These are phyloP conservation scores for Tirmania nivea DNA, from an alignment of 495 filamentous ascomycete species.

Conservation along the genomic window DNA sequence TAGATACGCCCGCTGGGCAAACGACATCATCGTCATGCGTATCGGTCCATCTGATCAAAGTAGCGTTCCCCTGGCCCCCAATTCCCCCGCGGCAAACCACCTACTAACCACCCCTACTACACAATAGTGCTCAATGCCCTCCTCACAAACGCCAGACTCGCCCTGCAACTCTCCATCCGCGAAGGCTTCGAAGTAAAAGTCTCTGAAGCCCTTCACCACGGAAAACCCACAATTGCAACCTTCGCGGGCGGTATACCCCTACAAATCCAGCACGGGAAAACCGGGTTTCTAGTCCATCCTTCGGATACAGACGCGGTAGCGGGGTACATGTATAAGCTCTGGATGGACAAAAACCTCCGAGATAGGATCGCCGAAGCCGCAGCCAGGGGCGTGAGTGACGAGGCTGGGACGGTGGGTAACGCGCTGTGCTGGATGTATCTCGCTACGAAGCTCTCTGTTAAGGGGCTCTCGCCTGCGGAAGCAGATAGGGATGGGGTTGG, in stretches of 20 bases:
- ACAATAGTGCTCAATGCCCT: constrained; percentile 46
- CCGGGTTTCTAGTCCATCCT: constrained; percentile 55
- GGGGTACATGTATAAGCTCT: constrained; percentile 43
- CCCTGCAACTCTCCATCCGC: constrained; percentile 57
- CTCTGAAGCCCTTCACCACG: constrained; percentile 68
- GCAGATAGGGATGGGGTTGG: constrained; percentile 23
- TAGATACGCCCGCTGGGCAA: constrained; percentile 27
- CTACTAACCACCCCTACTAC: not conserved
- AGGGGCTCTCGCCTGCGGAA: constrained; percentile 11
- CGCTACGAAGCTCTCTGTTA: constrained; percentile 34
- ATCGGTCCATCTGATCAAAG: constrained; percentile 54
- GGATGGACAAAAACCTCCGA: constrained; percentile 42
- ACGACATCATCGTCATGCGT: constrained; percentile 52
- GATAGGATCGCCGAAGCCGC: constrained; percentile 48
- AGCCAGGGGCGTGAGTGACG: constrained; percentile 45
- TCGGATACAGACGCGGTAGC: constrained; percentile 56
- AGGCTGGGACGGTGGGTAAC: constrained; percentile 68
- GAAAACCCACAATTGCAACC: constrained; percentile 61
- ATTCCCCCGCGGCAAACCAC: too few species aligned
- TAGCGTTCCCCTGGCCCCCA: not conserved
- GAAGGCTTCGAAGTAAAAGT: constrained; percentile 88
- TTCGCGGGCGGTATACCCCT: constrained; percentile 63
- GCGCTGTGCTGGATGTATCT: constrained; percentile 59
- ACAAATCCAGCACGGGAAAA: constrained; percentile 50
- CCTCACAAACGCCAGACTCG: constrained; percentile 50